Evolutionary conservation across 257 asterid species (phyloP).

Genomic region (Scutellaria minor): DNA sequence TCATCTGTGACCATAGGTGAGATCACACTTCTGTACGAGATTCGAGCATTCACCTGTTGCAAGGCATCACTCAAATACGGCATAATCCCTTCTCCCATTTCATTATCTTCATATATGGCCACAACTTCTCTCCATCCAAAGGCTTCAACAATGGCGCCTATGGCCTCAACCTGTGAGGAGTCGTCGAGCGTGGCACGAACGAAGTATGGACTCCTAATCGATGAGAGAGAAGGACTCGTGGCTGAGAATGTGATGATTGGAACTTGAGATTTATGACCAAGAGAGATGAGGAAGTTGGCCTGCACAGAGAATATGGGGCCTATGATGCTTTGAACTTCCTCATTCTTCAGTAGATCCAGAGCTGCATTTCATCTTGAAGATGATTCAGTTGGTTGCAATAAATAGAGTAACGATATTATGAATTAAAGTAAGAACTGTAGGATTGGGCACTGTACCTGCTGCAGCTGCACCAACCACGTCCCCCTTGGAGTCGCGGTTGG

Average conservation of each 20-base stretch:
- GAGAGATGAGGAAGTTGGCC: conserved; percentile 45
- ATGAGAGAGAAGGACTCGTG: conserved; percentile 52
- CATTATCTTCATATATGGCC: conserved; percentile 35
- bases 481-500: conserved; percentile 37
- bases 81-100: conserved; percentile 51
- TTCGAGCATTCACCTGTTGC: conserved; percentile 37
- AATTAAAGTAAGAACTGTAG: no score
- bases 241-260: conserved; percentile 53
- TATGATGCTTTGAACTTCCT: conserved; percentile 49
- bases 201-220: conserved; percentile 41
- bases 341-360: conserved; percentile 48
- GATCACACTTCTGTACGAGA: conserved; percentile 43
- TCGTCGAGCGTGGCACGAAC: conserved; percentile 42
- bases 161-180: conserved; percentile 45
- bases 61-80: conserved; percentile 42
- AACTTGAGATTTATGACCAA: conserved; percentile 49
- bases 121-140: conserved; percentile 50
- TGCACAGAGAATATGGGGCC: conserved; percentile 52
- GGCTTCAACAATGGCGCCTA: conserved; percentile 40
- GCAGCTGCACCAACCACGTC: conserved; percentile 52
- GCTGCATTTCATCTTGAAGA: conserved; percentile 39
- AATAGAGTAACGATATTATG: neutral
- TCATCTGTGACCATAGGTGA: conserved; percentile 44
- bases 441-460: conserved; percentile 36
- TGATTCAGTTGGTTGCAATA: neutral